These are phyloP conservation scores for Trichopus zeylanicus DNA, from an alignment of 116 monocot species.

Conservation along the genomic window DNA sequence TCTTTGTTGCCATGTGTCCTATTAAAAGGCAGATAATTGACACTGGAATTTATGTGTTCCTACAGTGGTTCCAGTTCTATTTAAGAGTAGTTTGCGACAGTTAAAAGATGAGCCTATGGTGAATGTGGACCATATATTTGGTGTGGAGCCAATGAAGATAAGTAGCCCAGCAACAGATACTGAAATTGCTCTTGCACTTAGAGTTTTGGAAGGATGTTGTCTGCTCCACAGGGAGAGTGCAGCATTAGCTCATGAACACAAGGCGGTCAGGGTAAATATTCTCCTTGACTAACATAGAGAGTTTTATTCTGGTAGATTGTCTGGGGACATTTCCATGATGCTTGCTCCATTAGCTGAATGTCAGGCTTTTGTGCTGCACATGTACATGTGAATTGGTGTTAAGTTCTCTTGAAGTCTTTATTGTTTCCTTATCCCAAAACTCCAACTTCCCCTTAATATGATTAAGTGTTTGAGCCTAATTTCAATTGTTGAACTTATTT, in stretches of 20 bases:
- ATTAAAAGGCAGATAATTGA: slow-evolving; percentile 11
- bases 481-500: too few relatives aligned
- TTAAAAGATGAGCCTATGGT: slow-evolving; percentile 49
- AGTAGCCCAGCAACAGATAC: slow-evolving; percentile 66
- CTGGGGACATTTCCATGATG: background rate
- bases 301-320: background rate
- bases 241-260: slow-evolving; percentile 53
- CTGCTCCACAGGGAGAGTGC: slow-evolving; percentile 67
- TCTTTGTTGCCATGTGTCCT: too few relatives aligned
- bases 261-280: slow-evolving; percentile 64
- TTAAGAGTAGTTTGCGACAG: slow-evolving; percentile 57
- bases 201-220: slow-evolving; percentile 96
- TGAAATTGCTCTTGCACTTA: slow-evolving; percentile 87
- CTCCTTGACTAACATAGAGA: background rate
- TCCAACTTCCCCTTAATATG: too few relatives aligned
- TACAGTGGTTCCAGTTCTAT: slow-evolving; percentile 93
- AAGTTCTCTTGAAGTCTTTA: too few relatives aligned
- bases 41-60: slow-evolving; percentile 15
- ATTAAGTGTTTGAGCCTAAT: too few relatives aligned
- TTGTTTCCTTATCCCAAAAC: too few relatives aligned
- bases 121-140: slow-evolving; percentile 64
- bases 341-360: background rate
- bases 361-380: background rate
- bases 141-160: slow-evolving; percentile 76
- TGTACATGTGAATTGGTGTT: too few relatives aligned